Conservation (phyloP, 164 flowering plant genomes). For the Nymphaea thermarum region DNA sequence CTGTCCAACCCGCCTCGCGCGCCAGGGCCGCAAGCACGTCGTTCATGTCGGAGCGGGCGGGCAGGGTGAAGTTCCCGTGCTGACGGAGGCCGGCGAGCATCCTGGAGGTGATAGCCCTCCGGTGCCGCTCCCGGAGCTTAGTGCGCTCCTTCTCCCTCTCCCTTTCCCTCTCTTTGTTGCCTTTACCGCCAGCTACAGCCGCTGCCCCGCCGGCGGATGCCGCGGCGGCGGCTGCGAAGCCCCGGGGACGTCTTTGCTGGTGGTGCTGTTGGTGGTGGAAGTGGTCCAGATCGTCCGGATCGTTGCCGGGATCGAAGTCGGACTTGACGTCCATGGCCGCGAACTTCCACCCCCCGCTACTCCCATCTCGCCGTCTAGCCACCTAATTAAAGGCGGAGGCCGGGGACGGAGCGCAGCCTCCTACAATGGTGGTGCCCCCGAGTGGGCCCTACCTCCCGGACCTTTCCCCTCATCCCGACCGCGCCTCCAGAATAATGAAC, state of each 20-base stretch:
- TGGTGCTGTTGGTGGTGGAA: constrained; percentile 19
- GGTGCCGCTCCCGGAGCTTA: constrained; percentile 60
- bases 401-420: not conserved
- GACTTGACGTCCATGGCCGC: not conserved
- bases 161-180: constrained; percentile 28
- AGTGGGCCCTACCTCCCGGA: not conserved
- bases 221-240: constrained; percentile 28
- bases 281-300: constrained; percentile 8
- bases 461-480: not conserved
- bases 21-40: constrained; percentile 71
- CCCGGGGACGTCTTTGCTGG: constrained; percentile 42
- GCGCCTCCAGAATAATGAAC: not conserved
- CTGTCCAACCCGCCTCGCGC: constrained; percentile 78
- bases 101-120: constrained; percentile 62
- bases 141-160: constrained; percentile 72
- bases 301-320: not conserved
- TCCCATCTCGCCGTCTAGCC: not conserved
- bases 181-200: constrained; percentile 14
- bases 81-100: constrained; percentile 68
- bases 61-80: constrained; percentile 66
- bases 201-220: constrained; percentile 11
- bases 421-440: not conserved
- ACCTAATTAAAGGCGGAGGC: not conserved
- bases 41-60: constrained; percentile 74
- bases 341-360: not conserved